Evolutionary conservation across 805 yeast genomes (phyloP), one percentile per base, ranked within the genome.

Genomic region (Kurtzmaniella cleridarum): DNA sequence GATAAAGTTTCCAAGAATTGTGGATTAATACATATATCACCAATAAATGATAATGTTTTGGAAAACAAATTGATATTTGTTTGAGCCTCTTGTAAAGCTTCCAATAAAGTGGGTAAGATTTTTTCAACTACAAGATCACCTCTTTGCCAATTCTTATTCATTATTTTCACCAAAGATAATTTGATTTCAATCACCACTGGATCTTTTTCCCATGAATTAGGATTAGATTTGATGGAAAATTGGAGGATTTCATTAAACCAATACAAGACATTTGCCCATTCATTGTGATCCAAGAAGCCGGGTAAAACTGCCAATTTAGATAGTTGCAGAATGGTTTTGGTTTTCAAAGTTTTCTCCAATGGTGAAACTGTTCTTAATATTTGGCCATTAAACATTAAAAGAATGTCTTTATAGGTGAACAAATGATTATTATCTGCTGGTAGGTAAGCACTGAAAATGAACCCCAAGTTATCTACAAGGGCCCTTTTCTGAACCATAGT

Each of bases 301-400:
- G 61, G 57, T 47, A 84, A 61, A 24, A 67, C 61, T 7, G 80
- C 64, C 32, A 87, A 51, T 36, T 77, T 76, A 0, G 79, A 69
- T 36, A 88, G 68, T 33, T 84, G 85, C 39, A 76, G 76, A 23
- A 84, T 64, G 1, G 93, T 76, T 30, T 82, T 62, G 20, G 83
- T 71, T 50, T 88, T 72, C 41, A 88, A 66, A 1, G 89, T 76
- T 9, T 79, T 80, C 50, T 86, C 96, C 24, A 76, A 62, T 27
- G 70, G 72, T 0, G 95, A 78, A 0, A 85, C 72, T 0, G 83
- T 73, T 54, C 82, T 75, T 35, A 90, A 66, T 4, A 86, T 71
- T 51, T 77, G 81, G n/a, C 89, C 79, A 47, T 87, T 57, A 32
- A 82, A 64, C 39, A 80, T 76, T 24, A 89, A 60, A 12, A 90